Conservation (phyloP, 345 rosid species). For the Fremontodendron californicum region DNA sequence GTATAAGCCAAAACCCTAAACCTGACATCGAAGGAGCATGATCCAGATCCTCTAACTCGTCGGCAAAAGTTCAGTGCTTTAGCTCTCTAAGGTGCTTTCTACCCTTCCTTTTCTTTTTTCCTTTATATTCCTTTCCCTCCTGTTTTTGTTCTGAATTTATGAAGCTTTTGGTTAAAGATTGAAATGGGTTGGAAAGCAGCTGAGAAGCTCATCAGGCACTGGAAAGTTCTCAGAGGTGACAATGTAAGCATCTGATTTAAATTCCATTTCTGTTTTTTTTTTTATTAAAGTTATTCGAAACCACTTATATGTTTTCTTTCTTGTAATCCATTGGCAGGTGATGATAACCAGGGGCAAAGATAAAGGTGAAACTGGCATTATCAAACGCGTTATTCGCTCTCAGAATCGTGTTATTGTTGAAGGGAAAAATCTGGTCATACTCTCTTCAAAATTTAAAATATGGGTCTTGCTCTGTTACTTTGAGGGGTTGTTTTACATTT, state of each 20-base stretch:
- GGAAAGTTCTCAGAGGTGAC: conserved; percentile 95
- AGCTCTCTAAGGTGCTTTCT: neutral
- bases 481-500: neutral
- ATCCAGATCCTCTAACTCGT: neutral
- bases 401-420: conserved; percentile 88
- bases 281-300: conserved; percentile 40
- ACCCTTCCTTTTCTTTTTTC: neutral
- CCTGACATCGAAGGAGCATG: neutral
- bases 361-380: conserved; percentile 70
- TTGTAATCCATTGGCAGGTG: conserved; percentile 35
- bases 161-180: neutral
- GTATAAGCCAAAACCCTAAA: neutral
- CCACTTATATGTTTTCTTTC: neutral
- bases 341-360: conserved; percentile 89
- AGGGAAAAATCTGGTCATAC: conserved; percentile 71
- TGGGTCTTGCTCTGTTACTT: neutral
- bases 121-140: neutral
- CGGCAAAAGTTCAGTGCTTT: neutral
- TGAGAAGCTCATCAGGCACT: conserved; percentile 89
- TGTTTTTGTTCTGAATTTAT: neutral
- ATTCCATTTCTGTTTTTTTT: neutral
- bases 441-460: neutral
- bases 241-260: conserved; percentile 46
- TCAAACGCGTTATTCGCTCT: conserved; percentile 75
- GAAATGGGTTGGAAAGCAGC: conserved; percentile 99